These are phyloP conservation scores for Aspergillus puulaauensis DNA, from an alignment of 2,329 filamentous ascomycete genomes.

Conservation along the genomic window DNA sequence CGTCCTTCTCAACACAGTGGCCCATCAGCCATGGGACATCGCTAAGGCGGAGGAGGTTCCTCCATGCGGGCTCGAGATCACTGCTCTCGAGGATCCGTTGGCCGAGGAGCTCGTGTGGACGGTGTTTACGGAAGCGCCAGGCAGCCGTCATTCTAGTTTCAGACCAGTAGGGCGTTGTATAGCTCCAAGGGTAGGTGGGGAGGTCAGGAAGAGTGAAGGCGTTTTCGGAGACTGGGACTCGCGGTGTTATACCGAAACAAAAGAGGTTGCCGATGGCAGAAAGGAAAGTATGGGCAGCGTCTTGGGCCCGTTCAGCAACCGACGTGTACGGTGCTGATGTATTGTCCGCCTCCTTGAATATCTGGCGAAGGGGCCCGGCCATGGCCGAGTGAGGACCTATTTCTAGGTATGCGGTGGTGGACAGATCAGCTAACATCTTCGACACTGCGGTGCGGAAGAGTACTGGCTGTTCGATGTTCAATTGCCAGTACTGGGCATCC, in stretches of 20 bases:
- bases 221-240: background rate
- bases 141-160: background rate
- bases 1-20: conserved; percentile 40
- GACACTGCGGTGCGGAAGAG: conserved; percentile 2
- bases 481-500: background rate
- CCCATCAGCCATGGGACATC: conserved; percentile 5
- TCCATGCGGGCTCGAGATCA: conserved; percentile 39
- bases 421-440: background rate
- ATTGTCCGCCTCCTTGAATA: background rate
- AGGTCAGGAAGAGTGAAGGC: background rate
- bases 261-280: background rate
- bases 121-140: background rate
- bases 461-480: background rate
- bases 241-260: background rate
- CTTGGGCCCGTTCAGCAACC: background rate
- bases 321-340: background rate
- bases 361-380: conserved; percentile 7
- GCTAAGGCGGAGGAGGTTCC: conserved; percentile 30
- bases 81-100: conserved; percentile 27
- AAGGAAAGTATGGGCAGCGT: background rate
- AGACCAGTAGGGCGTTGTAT: background rate
- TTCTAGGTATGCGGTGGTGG: conserved; percentile 1
- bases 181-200: background rate
- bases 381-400: conserved; percentile 16
- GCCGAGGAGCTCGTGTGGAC: conserved; percentile 29